Percentiles rank a stretch among this genome's conserved stretches.
Conservation (phyloP, 768 basidiomycete species). For the Macrocybe gigantea region DNA sequence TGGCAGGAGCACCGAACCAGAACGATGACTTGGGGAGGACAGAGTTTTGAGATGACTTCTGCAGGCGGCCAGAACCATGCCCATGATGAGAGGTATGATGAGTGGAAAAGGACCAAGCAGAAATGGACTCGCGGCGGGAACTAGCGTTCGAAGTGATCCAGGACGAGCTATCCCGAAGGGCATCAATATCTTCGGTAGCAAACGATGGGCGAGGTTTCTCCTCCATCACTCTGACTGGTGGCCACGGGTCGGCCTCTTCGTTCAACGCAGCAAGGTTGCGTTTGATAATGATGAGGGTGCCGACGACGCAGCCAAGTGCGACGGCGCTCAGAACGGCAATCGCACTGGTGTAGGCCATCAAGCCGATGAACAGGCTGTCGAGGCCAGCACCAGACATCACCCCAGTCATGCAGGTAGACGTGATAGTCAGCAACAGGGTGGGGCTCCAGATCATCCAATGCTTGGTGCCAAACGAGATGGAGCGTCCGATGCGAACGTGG, state of each 20-base stretch:
- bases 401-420: constrained; percentile 55
- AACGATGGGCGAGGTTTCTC: constrained; percentile 59
- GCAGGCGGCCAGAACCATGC: constrained; percentile 22
- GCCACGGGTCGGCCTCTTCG: constrained; percentile 53
- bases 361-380: constrained; percentile 51
- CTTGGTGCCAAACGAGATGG: constrained; percentile 61
- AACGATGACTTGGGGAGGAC: constrained; percentile 52
- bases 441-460: constrained; percentile 77
- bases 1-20: constrained; percentile 52
- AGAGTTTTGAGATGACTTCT: constrained; percentile 33
- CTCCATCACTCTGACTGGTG: constrained; percentile 45
- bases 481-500: constrained; percentile 64
- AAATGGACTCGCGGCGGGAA: constrained; percentile 51
- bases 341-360: constrained; percentile 50
- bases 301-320: constrained; percentile 53
- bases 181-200: constrained; percentile 67
- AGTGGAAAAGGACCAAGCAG: constrained; percentile 71
- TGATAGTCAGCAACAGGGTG: constrained; percentile 43
- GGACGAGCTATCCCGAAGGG: constrained; percentile 68
- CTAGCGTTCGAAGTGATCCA: constrained; percentile 71
- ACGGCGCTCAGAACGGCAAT: constrained; percentile 47
- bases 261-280: constrained; percentile 54
- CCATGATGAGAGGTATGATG: constrained; percentile 45
- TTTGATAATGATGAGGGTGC: constrained; percentile 60
- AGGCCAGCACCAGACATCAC: constrained; percentile 50